Base-by-base conservation (phyloP, 1,284 basidiomycete species). In the Trichosporon asahii region DNA sequence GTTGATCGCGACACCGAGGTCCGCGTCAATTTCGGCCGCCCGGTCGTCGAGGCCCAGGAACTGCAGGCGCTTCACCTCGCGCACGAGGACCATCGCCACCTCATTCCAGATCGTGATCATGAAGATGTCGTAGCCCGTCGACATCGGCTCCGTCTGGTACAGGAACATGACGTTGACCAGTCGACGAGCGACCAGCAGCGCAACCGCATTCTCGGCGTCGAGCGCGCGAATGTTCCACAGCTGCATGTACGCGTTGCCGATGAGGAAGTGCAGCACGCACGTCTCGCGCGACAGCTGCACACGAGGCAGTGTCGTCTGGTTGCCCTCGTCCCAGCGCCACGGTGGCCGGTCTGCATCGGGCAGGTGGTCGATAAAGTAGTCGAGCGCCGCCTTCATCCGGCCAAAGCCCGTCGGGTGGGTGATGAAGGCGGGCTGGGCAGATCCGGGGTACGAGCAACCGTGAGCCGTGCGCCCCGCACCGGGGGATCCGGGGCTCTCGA, bases 321-420 rank as follows among this genome's bases (percentile, higher is more conserved):
- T 70, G 64, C 70, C 72, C 60, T 71, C 70, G 66, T 73, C 72
- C 72, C 72, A 73, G 29, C 57, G 68, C 81, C 81, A 82, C 25
- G 79, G 76, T 0, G 76, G 77, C 61, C 74, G 67, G 71, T 76
- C 67, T 55, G 80, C 76, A 7, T 68, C 67, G 1, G 80, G 79
- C 15, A 73, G 66, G 18, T 65, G 25, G 29, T 66, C 72, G 64
- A 69, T 64, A 29, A 61, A 73, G 55, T 69, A 60, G 70, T 73
- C 72, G 5, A 73, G 64, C 18, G 70, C 72, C 0, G 31, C 21
- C 66, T 76, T 76, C 61, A 73, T 63, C 0, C 53, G 61, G 1
- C 65, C 67, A 33, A 73, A 75, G 33, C 71, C 72, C 0, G 57
- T 46, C 0, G 74, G 74, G 55, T 73, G 72, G 2, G 72, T 73